Evolutionary conservation across 805 yeast species (phyloP), one percentile per base, ranked within the genome.

Genomic region (Starmerella cellae): DNA sequence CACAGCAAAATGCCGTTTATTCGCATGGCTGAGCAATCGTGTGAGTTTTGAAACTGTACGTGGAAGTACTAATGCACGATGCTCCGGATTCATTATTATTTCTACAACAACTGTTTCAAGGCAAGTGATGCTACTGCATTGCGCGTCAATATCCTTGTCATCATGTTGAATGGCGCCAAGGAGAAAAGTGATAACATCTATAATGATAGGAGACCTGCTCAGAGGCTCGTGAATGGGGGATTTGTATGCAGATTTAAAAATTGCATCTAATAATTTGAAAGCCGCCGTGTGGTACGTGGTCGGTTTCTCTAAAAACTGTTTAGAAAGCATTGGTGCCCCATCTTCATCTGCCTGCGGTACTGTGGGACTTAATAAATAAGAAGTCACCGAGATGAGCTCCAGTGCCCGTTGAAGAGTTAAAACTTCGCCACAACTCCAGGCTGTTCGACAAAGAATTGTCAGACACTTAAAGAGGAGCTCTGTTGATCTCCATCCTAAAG

Each of bases 401-500:
- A 37, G 48, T 2, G 59, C 58, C 23, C 45, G 36, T 9, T 48
- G 46, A n/a, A 48, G 30, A 17, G 43, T 31, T 17, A 58, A 42
- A 2, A 38, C 33, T 4, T 24, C 26, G 20, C 28, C 29, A 8
- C n/a, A 28, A 13, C 26, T 9, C 55, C 54, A 55, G 4, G 49
- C 47, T 2, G 27, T 21, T 6, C 29, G 48, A 18, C 75, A 58
- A n/a, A 78, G 54, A 4, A 64, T 51, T 3, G 63, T 55, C 2
- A 77, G 50, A 16, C 73, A 64, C n/a, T 62, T 57, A 9, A 78
- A 52, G 1, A 71, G 54, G 22, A 61, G 58, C 44, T 73, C 76
- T 2, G 67, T 59, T 37, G 67, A 73, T 0, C 66, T 49, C 36
- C 70, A 73, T 2, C 69, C 65, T 1, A 76, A 53, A n/a, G 39